phyloP scores from a whole-genome alignment of 2,329 filamentous ascomycete species.

The Paracoccidioides lutzii region DNA sequence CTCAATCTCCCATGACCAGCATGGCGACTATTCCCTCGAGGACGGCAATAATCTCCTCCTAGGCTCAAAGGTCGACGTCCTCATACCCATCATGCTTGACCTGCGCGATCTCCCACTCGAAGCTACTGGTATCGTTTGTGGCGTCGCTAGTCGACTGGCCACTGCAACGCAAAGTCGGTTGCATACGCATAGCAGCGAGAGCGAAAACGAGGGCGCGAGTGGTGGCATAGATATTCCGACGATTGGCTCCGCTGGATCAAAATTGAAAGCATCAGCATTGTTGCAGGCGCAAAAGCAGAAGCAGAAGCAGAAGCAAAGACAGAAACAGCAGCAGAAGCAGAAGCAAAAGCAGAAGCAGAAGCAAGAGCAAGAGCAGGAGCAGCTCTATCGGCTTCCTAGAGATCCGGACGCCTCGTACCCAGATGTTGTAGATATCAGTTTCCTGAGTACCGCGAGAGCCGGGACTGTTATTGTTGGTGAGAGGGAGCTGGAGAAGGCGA shows the following conservation, averaged over 20 bases:
- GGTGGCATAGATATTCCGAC: neutral
- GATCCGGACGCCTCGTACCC: slow-evolving; percentile 21
- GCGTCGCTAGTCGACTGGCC: slow-evolving; percentile 72
- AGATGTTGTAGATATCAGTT: slow-evolving; percentile 64
- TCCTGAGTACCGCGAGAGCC: slow-evolving; percentile 75
- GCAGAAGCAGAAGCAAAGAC: neutral
- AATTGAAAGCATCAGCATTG: neutral
- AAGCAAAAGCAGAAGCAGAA: neutral
- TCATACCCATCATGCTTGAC: slow-evolving; percentile 81
- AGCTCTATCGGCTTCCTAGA: slow-evolving; percentile 13
- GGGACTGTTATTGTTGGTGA: slow-evolving; percentile 78
- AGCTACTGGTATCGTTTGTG: slow-evolving; percentile 88
- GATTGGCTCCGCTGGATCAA: neutral
- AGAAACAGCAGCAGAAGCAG: neutral
- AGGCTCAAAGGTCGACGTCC: slow-evolving; percentile 53
- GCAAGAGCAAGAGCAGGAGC: neutral
- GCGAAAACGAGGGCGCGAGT: neutral
- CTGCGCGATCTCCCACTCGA: slow-evolving; percentile 68
- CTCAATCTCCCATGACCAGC: slow-evolving; percentile 50
- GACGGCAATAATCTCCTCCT: slow-evolving; percentile 55
- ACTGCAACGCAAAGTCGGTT: slow-evolving; percentile 49
- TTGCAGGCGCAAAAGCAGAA: neutral
- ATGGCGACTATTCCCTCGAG: neutral
- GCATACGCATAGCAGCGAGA: slow-evolving; percentile 9
- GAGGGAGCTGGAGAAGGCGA: slow-evolving; percentile 58